phyloP scores from a whole-genome alignment of 805 yeast genomes.

The Lachancea quebecensis region DNA sequence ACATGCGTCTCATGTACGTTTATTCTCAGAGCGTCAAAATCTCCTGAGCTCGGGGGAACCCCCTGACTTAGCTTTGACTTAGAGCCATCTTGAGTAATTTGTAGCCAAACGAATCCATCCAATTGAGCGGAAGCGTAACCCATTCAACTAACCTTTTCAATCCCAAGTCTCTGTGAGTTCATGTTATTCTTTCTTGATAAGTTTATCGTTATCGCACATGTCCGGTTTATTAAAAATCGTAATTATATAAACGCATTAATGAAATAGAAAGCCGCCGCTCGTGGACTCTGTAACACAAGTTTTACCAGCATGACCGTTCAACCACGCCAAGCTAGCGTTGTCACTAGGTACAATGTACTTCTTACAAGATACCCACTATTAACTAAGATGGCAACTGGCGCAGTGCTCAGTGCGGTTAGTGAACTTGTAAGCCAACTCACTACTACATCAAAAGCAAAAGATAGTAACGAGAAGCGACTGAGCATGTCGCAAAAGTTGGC shows the following conservation, averaged over 20 bases:
- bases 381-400: constrained; percentile 17
- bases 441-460: not conserved
- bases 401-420: constrained; percentile 15
- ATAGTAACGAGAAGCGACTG: not conserved
- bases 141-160: no score
- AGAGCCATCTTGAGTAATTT: no score
- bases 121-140: no score
- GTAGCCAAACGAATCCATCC: no score
- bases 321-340: not conserved
- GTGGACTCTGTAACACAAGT: no score
- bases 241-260: not conserved
- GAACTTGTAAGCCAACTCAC: constrained; percentile 18
- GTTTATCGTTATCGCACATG: not conserved
- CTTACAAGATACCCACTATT: constrained; percentile 13
- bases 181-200: no score
- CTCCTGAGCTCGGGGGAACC: no score
- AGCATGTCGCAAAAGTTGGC: constrained; percentile 2
- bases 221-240: not conserved
- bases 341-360: constrained; percentile 10
- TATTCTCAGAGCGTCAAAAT: no score
- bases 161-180: no score
- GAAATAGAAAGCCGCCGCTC: not conserved
- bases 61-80: no score
- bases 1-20: no score
- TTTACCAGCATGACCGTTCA: not conserved